phyloP scores from a whole-genome alignment of 2,329 filamentous ascomycete genomes.

The Hypomyces perniciosus region DNA sequence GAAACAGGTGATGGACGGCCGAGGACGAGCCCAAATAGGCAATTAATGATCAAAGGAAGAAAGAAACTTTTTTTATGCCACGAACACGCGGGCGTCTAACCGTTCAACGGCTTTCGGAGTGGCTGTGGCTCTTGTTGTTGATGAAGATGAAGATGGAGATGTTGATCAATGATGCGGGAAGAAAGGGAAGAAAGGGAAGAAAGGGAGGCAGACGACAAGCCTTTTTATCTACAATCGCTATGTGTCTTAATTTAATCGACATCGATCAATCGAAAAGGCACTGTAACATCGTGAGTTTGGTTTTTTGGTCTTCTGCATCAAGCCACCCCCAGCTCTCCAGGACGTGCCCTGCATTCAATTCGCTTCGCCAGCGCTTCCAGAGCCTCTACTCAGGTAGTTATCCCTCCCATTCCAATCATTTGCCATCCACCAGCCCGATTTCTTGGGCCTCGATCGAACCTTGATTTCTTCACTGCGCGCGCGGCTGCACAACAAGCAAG shows the following conservation, averaged over 20 bases:
- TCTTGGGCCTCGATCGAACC: slow-evolving; percentile 3
- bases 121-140: no score
- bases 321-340: slow-evolving; percentile 2
- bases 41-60: background rate
- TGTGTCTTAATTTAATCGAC: no score
- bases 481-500: background rate
- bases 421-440: slow-evolving; percentile 1
- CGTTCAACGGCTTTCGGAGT: background rate
- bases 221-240: no score
- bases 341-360: background rate
- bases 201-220: no score
- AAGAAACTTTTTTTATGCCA: background rate
- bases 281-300: background rate
- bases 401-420: slow-evolving; percentile 3
- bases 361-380: background rate
- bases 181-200: no score
- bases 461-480: background rate
- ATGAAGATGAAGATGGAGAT: no score
- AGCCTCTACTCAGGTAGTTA: background rate
- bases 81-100: background rate
- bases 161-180: no score
- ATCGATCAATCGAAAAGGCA: no score
- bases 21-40: background rate
- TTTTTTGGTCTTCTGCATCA: background rate
- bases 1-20: background rate